Evolutionary conservation across 495 filamentous ascomycete species (phyloP).

Genomic region (Penicillium coprophilum): DNA sequence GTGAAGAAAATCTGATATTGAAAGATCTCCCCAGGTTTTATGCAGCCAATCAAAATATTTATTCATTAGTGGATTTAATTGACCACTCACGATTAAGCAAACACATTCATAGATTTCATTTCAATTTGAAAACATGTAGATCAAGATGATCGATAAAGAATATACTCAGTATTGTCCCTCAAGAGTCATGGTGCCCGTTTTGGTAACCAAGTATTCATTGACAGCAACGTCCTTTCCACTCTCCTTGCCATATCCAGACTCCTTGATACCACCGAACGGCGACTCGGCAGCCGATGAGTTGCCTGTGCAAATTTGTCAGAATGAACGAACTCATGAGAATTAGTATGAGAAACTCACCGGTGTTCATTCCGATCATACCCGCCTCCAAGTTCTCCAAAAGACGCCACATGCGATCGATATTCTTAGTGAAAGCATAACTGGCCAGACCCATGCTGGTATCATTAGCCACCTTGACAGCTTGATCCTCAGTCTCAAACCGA

Average conservation of each 20-base stretch:
- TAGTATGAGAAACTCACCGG: conserved; percentile 41
- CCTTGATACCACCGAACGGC: conserved; percentile 76
- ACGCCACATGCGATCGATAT: conserved; percentile 69
- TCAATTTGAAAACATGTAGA: neutral
- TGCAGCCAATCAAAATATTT: neutral
- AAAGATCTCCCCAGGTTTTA: neutral
- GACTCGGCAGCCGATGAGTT: conserved; percentile 67
- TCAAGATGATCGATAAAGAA: neutral
- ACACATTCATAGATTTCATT: neutral
- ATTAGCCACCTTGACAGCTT: conserved; percentile 62
- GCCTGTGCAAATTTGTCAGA: conserved; percentile 30
- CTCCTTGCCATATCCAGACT: conserved; percentile 75
- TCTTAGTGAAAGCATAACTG: conserved; percentile 73
- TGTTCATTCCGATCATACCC: conserved; percentile 74
- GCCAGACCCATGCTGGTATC: conserved; percentile 69
- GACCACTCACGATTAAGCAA: neutral
- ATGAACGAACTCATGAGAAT: neutral
- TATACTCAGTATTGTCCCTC: conserved; percentile 53
- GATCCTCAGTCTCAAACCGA: conserved; percentile 67
- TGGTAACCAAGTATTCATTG: conserved; percentile 68
- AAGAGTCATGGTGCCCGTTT: conserved; percentile 66
- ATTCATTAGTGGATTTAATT: neutral
- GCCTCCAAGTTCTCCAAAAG: conserved; percentile 72
- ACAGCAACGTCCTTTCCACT: conserved; percentile 71
- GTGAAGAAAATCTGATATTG: conserved; percentile 1